phyloP scores from a whole-genome alignment of 2,329 filamentous ascomycete species.

The Lanzia echinophila region DNA sequence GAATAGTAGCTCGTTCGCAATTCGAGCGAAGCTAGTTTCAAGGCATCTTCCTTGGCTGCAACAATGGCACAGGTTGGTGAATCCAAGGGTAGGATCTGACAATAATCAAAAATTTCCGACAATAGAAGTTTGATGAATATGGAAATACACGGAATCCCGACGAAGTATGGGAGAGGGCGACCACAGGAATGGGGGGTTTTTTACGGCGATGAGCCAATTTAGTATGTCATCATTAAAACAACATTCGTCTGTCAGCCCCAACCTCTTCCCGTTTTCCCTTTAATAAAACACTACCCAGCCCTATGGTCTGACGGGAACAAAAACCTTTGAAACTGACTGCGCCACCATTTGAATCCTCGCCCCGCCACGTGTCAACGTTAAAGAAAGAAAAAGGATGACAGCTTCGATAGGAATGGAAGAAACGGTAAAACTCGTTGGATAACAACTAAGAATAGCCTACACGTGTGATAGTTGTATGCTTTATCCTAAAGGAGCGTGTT shows the following conservation, averaged over 20 bases:
- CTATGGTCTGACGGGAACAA: not conserved
- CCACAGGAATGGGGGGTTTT: no score
- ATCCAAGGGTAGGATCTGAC: not conserved
- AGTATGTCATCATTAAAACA: no score
- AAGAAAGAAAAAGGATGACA: not conserved
- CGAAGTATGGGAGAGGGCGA: no score
- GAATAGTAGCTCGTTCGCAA: no score
- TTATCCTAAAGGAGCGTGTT: not conserved
- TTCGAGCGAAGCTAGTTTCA: not conserved
- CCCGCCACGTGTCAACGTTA: slow-evolving; percentile 1
- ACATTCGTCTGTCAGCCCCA: no score
- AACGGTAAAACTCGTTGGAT: not conserved
- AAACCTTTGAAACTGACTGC: not conserved
- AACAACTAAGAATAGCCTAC: not conserved
- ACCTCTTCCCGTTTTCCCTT: no score
- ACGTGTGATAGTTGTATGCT: not conserved
- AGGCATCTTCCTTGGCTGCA: not conserved
- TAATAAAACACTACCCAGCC: not conserved
- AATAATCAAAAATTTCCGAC: not conserved
- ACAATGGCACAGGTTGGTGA: not conserved
- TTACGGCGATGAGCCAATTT: no score
- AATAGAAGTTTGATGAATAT: not conserved
- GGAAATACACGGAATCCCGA: no score
- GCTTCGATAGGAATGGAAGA: not conserved
- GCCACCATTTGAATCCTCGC: slow-evolving; percentile 5